Conservation (phyloP, 192 early-diverging fungal genomes). For the Pecoramyces ruminantium region DNA sequence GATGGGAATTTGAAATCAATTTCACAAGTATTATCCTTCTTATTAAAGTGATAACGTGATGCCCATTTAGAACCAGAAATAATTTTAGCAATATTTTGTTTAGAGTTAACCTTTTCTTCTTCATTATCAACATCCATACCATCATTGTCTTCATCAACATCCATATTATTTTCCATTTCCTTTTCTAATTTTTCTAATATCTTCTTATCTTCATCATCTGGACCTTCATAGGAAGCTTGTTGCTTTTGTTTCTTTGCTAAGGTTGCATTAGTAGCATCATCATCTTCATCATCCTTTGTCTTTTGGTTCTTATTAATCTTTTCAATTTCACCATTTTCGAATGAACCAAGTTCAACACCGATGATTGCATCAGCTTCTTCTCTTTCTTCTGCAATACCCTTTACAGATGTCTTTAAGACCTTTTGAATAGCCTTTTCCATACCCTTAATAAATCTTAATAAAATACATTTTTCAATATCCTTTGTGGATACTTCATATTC, state of each 20-base stretch:
- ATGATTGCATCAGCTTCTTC: constrained; percentile 1
- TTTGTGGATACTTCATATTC: constrained; percentile 54
- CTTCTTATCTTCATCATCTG: background rate
- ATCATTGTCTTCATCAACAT: constrained; percentile 10
- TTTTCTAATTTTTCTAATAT: background rate
- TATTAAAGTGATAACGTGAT: constrained; percentile 46
- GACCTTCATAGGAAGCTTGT: constrained; percentile 1
- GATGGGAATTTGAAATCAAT: constrained; percentile 76
- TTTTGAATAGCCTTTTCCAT: constrained; percentile 61
- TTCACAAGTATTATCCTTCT: constrained; percentile 46
- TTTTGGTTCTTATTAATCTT: constrained; percentile 18
- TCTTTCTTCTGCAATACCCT: constrained; percentile 8
- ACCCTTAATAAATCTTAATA: constrained; percentile 46
- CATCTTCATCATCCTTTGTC: constrained; percentile 13
- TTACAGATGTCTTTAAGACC: constrained; percentile 45
- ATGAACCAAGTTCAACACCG: constrained; percentile 10
- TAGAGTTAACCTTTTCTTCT: constrained; percentile 16
- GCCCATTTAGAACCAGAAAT: background rate
- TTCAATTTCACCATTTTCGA: constrained; percentile 6
- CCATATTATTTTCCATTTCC: constrained; percentile 1
- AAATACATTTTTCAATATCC: constrained; percentile 59
- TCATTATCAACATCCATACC: constrained; percentile 4
- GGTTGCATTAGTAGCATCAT: constrained; percentile 14
- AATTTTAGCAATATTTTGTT: constrained; percentile 9
- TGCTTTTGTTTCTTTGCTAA: constrained; percentile 3